These are phyloP conservation scores for Dactylis glomerata DNA, from an alignment of 176 grass and related monocot species.

Conservation along the genomic window DNA sequence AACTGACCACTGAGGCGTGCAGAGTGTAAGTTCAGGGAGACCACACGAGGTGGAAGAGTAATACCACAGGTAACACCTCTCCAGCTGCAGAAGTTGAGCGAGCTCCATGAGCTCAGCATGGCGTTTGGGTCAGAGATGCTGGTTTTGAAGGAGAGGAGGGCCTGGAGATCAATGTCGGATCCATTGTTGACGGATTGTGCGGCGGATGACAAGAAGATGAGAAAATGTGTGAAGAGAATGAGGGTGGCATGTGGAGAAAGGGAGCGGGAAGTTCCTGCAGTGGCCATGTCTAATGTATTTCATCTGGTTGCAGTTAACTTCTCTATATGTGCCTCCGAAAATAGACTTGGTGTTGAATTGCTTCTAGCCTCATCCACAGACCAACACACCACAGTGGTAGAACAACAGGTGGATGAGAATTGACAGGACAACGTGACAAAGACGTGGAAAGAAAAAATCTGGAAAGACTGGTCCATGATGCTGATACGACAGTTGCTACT, in stretches of 20 bases:
- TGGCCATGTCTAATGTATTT: not conserved
- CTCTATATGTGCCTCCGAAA: not conserved
- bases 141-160: constrained; percentile 42
- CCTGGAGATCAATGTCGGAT: not conserved
- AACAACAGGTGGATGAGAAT: not conserved
- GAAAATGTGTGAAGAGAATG: not conserved
- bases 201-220: not conserved
- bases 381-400: not conserved
- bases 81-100: constrained; percentile 30
- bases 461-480: not conserved
- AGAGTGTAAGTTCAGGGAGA: constrained; percentile 22
- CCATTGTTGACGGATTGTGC: not conserved
- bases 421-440: not conserved
- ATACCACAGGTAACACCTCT: constrained; percentile 26
- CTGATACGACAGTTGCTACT: not conserved
- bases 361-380: not conserved
- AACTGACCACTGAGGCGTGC: not conserved
- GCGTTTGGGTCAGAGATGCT: not conserved
- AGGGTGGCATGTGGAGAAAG: not conserved
- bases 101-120: not conserved
- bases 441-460: not conserved
- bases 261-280: not conserved
- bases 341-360: not conserved
- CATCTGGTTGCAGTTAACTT: not conserved
- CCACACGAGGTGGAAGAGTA: not conserved